Conservation (phyloP, 1,284 basidiomycete genomes). For the Pseudozyma tsukubaensis region DNA sequence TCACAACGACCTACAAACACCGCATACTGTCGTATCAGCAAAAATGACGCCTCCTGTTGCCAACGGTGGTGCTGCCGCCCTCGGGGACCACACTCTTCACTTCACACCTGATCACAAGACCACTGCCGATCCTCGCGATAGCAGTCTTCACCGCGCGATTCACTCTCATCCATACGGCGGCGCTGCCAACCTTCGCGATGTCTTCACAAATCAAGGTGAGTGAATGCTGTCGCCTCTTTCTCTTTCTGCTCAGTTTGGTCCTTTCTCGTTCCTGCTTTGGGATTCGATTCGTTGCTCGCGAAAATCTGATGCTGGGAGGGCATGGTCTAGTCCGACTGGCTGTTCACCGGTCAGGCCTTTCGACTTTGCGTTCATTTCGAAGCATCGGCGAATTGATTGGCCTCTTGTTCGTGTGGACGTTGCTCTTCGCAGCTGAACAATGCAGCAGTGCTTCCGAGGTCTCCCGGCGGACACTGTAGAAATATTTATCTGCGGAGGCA, state of each 20-base stretch:
- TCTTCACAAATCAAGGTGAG: conserved; percentile 65
- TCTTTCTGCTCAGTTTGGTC: neutral
- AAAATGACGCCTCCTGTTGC: conserved; percentile 28
- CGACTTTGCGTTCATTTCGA: neutral
- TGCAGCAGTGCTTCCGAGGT: no score
- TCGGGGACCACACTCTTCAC: conserved; percentile 29
- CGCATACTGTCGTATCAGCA: neutral
- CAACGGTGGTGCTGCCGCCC: conserved; percentile 12
- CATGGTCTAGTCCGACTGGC: neutral
- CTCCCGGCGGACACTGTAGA: no score
- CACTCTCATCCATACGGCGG: conserved; percentile 54
- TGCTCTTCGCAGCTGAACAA: no score
- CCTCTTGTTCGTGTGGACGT: no score
- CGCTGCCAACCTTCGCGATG: conserved; percentile 59
- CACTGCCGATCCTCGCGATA: conserved; percentile 48
- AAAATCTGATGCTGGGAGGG: no score
- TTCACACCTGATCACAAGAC: conserved; percentile 57
- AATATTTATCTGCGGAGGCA: no score
- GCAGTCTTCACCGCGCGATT: conserved; percentile 53
- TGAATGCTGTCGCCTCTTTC: conserved; percentile 3
- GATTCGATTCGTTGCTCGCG: neutral
- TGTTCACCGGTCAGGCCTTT: neutral
- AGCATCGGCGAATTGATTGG: no score
- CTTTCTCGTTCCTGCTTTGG: neutral
- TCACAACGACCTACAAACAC: no score